Evolutionary conservation across 768 basidiomycete genomes (phyloP).

Genomic region (Rhizopogon vesiculosus): DNA sequence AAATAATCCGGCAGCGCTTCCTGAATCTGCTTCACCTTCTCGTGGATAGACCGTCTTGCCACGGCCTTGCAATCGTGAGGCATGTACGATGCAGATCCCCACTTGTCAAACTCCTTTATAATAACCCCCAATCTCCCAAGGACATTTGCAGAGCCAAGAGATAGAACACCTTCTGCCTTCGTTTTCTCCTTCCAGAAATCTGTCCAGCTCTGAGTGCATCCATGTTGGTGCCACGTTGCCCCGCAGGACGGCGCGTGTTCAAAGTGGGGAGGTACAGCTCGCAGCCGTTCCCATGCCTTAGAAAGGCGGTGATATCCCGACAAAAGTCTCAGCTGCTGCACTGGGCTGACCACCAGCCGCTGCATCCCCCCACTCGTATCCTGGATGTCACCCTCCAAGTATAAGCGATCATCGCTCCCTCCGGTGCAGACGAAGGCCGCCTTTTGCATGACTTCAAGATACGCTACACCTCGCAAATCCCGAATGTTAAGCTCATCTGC

Average conservation of each 20-base stretch:
- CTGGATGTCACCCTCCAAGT: conserved; percentile 27
- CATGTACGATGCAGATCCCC: conserved; percentile 76
- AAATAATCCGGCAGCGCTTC: conserved; percentile 64
- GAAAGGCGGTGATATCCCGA: conserved; percentile 69
- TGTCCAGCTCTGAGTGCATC: conserved; percentile 67
- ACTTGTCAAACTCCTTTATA: conserved; percentile 63
- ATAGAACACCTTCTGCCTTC: conserved; percentile 53
- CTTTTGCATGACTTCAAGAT: conserved; percentile 72
- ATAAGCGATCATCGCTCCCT: conserved; percentile 8
- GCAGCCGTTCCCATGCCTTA: conserved; percentile 60
- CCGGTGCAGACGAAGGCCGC: conserved; percentile 28
- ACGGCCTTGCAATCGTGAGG: conserved; percentile 64
- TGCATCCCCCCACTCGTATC: conserved; percentile 34
- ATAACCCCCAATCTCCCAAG: conserved; percentile 59
- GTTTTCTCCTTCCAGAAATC: conserved; percentile 82
- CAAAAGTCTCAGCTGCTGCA: conserved; percentile 62
- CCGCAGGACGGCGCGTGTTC: conserved; percentile 61
- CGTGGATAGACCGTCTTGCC: conserved; percentile 53
- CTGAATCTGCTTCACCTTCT: conserved; percentile 51
- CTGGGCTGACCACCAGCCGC: conserved; percentile 46
- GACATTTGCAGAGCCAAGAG: conserved; percentile 60
- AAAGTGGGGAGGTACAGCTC: conserved; percentile 52
- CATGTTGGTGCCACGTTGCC: conserved; percentile 68
- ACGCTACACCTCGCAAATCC: conserved; percentile 57
- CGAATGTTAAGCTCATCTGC: conserved; percentile 66